Conservation (phyloP, 2,329 filamentous ascomycete species). For the Colletotrichum lupini region DNA sequence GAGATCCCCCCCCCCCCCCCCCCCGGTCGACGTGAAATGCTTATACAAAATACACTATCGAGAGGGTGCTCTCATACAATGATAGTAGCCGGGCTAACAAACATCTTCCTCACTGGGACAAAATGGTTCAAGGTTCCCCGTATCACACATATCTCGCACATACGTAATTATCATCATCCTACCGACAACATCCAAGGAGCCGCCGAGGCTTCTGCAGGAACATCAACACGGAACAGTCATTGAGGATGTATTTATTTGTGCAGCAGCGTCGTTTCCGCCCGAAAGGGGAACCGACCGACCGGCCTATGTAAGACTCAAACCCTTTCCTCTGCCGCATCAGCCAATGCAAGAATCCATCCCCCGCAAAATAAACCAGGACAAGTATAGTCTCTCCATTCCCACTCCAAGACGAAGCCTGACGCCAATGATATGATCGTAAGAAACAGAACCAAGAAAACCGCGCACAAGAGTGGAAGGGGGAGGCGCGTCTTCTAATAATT, state of each 20-base stretch:
- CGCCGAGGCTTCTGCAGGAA: background rate
- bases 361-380: constrained; percentile 10
- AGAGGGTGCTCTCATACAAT: too few species aligned
- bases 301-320: constrained; percentile 29
- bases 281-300: background rate
- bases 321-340: constrained; percentile 17
- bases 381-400: constrained; percentile 13
- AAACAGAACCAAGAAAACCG: background rate
- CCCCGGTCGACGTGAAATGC: too few species aligned
- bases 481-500: constrained; percentile 22
- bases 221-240: background rate
- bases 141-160: too few species aligned
- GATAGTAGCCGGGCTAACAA: too few species aligned
- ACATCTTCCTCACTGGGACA: too few species aligned
- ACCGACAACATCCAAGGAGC: too few species aligned
- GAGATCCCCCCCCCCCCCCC: too few species aligned
- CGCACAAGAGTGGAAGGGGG: background rate
- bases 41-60: too few species aligned
- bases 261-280: constrained; percentile 25
- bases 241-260: constrained; percentile 24
- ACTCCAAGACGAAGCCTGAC: constrained; percentile 31
- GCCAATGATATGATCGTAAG: constrained; percentile 27
- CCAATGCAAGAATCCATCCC: constrained; percentile 28
- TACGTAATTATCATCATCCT: too few species aligned
- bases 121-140: too few species aligned